Evolutionary conservation across 352 stramenopile species (phyloP).

Genomic region (Pythium dissimile): DNA sequence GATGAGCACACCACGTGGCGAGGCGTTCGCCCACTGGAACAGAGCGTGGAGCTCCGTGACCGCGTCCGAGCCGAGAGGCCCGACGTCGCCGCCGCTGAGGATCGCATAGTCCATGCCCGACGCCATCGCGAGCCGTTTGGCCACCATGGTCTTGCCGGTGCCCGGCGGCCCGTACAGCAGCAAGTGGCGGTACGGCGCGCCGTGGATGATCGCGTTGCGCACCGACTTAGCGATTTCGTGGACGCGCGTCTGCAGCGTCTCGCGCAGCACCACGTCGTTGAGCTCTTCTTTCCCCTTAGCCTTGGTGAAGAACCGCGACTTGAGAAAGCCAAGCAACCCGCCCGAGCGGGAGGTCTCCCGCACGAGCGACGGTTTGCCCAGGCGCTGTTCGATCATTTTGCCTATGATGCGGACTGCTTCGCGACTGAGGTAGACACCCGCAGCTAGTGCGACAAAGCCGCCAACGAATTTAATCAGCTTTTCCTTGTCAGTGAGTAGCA

Average conservation of each 20-base stretch:
- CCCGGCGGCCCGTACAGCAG: constrained; percentile 81
- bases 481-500: constrained; percentile 53
- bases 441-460: constrained; percentile 49
- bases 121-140: constrained; percentile 61
- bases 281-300: constrained; percentile 39
- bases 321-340: constrained; percentile 43
- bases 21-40: constrained; percentile 78
- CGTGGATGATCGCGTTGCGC: constrained; percentile 53
- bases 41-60: constrained; percentile 81
- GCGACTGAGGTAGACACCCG: constrained; percentile 59
- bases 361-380: constrained; percentile 70
- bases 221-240: constrained; percentile 61
- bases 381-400: constrained; percentile 56
- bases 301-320: constrained; percentile 24
- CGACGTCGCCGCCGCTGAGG: constrained; percentile 82
- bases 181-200: constrained; percentile 76
- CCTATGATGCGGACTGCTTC: constrained; percentile 55
- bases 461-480: constrained; percentile 61
- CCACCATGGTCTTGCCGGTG: constrained; percentile 89
- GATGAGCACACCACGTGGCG: constrained; percentile 71
- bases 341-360: constrained; percentile 59
- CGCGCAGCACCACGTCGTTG: constrained; percentile 54
- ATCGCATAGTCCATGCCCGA: constrained; percentile 83
- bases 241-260: constrained; percentile 53
- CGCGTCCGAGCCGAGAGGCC: constrained; percentile 65